phyloP scores from a whole-genome alignment of 257 asterid genomes.

The Solanum etuberosum region DNA sequence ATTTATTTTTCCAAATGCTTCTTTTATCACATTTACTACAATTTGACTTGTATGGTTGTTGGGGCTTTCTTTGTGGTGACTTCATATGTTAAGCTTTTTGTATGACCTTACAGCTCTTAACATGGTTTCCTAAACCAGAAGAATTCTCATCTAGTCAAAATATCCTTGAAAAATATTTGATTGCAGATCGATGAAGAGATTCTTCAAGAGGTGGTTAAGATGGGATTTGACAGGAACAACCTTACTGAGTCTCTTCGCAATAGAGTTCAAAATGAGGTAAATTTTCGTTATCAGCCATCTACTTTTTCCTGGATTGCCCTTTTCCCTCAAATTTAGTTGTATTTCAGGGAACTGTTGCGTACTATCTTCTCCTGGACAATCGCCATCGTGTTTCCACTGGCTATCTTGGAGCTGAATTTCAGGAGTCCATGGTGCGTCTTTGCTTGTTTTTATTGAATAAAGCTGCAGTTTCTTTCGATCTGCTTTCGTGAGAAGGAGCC shows the following conservation, averaged over 20 bases:
- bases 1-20: neutral
- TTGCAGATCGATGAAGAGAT: conserved; percentile 89
- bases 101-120: neutral
- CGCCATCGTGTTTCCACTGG: conserved; percentile 69
- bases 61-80: neutral
- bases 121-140: neutral
- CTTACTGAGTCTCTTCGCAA: conserved; percentile 68
- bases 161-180: neutral
- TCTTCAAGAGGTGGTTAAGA: conserved; percentile 70
- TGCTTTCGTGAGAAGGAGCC: neutral
- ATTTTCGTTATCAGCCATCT: neutral
- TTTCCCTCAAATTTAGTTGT: conserved; percentile 1
- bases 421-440: conserved; percentile 57
- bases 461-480: neutral
- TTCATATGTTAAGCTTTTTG: neutral
- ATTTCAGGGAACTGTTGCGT: conserved; percentile 78
- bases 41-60: neutral
- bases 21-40: neutral
- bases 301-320: neutral
- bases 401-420: conserved; percentile 88
- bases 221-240: conserved; percentile 64
- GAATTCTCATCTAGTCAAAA: neutral
- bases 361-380: conserved; percentile 80
- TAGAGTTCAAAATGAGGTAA: conserved; percentile 84
- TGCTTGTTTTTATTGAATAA: neutral